phyloP scores from a whole-genome alignment of 23 red algal genomes.

The Gracilaria caudata region DNA sequence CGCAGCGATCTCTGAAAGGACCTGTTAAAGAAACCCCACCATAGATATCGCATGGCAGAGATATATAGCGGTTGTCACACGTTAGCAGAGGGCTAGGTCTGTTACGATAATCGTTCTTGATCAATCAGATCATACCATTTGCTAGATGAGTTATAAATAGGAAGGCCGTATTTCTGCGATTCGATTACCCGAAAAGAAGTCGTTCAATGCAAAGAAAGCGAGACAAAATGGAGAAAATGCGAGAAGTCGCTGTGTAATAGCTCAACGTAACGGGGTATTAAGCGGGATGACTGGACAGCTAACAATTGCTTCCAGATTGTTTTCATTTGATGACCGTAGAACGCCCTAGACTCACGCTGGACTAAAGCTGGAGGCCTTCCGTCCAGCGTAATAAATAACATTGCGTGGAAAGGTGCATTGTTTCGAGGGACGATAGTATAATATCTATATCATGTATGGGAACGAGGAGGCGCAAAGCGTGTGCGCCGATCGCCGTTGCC shows the following conservation, averaged over 20 bases:
- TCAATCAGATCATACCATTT: constrained; percentile 4
- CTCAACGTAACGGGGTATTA: too few species aligned
- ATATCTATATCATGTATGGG: too few species aligned
- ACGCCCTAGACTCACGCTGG: not conserved
- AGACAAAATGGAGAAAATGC: not conserved
- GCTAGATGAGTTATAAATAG: not conserved
- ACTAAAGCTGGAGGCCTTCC: too few species aligned
- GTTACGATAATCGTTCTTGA: not conserved
- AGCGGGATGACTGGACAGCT: too few species aligned
- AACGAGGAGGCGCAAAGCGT: not conserved
- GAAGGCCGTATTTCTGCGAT: not conserved
- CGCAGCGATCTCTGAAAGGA: constrained; percentile 84
- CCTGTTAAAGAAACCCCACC: constrained; percentile 10
- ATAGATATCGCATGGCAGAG: not conserved
- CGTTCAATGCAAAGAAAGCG: too few species aligned
- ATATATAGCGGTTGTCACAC: not conserved
- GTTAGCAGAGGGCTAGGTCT: not conserved
- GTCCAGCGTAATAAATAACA: too few species aligned
- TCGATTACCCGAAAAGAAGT: not conserved
- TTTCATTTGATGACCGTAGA: not conserved
- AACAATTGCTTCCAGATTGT: not conserved
- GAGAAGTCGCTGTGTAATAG: too few species aligned
- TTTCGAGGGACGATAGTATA: too few species aligned
- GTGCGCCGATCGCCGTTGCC: not conserved
- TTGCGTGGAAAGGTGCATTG: too few species aligned